Percentiles rank a stretch among this genome's conserved stretches.
Evolutionary conservation across 129 eudicot genomes (phyloP).

Genomic region (Ambrosia trifida): DNA sequence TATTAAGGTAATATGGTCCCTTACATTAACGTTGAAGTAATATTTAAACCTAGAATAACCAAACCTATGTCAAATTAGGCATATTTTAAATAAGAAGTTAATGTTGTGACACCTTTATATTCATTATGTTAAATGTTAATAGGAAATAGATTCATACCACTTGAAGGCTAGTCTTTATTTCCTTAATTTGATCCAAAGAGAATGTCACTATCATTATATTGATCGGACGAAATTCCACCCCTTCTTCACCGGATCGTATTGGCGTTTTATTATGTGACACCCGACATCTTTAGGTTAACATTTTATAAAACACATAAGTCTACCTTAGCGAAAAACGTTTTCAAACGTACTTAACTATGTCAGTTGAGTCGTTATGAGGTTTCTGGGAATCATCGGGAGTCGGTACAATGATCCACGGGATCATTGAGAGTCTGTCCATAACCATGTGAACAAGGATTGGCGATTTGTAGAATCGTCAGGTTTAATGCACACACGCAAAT

Average conservation of each 20-base stretch:
- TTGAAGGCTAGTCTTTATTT: conserved; percentile 54
- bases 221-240: conserved; percentile 65
- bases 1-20: background rate
- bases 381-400: no score
- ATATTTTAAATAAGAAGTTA: no score
- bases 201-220: conserved; percentile 50
- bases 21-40: background rate
- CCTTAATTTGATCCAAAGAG: conserved; percentile 56
- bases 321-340: no score
- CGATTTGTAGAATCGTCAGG: no score
- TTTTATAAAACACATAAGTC: no score
- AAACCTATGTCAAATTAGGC: background rate
- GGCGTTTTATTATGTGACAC: conserved; percentile 56
- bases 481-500: no score
- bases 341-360: no score
- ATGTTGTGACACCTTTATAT: background rate
- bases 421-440: no score
- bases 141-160: conserved; percentile 49
- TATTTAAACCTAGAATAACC: background rate
- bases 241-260: conserved; percentile 56
- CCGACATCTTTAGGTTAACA: no score
- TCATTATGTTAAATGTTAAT: background rate
- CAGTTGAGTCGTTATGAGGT: no score
- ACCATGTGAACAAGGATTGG: no score
- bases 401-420: no score